phyloP scores from a whole-genome alignment of 2,329 filamentous ascomycete genomes.

The Ceratocystis lukuohia region DNA sequence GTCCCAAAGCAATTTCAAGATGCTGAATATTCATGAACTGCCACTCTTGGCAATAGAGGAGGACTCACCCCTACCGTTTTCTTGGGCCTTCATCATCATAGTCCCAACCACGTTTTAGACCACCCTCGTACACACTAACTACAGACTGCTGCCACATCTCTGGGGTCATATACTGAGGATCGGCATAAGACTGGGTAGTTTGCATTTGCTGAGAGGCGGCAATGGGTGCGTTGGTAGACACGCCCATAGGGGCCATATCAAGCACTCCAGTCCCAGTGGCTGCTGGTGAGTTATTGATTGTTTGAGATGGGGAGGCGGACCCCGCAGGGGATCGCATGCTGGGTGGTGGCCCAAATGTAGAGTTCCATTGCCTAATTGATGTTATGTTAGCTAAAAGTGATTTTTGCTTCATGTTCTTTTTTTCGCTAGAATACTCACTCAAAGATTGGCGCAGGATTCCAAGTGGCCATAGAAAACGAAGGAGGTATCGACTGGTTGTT shows the following conservation, averaged over 20 bases:
- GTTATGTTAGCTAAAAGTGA: background rate
- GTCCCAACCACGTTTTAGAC: slow-evolving; percentile 50
- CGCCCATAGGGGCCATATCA: slow-evolving; percentile 11
- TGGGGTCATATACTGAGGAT: slow-evolving; percentile 50
- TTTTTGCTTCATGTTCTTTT: background rate
- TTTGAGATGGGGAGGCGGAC: slow-evolving; percentile 34
- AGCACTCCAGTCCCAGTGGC: background rate
- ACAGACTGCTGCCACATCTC: slow-evolving; percentile 64
- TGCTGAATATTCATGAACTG: background rate
- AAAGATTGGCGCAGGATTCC: slow-evolving; percentile 82
- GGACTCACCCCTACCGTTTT: slow-evolving; percentile 20
- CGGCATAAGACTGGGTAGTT: slow-evolving; percentile 31
- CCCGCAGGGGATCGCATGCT: slow-evolving; percentile 13
- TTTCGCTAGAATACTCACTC: slow-evolving; percentile 48
- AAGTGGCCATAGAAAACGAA: slow-evolving; percentile 36
- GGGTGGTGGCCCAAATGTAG: slow-evolving; percentile 55
- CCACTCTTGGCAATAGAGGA: background rate
- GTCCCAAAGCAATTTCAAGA: background rate
- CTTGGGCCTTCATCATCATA: slow-evolving; percentile 31
- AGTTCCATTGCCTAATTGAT: slow-evolving; percentile 70
- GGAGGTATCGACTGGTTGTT: slow-evolving; percentile 44
- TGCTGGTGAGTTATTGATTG: slow-evolving; percentile 23
- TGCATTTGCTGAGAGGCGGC: slow-evolving; percentile 30
- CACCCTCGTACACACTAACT: slow-evolving; percentile 53
- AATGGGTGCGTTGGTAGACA: slow-evolving; percentile 21